Conservation (phyloP, 2,329 filamentous ascomycete genomes). For the Escovopsis sp. region DNA sequence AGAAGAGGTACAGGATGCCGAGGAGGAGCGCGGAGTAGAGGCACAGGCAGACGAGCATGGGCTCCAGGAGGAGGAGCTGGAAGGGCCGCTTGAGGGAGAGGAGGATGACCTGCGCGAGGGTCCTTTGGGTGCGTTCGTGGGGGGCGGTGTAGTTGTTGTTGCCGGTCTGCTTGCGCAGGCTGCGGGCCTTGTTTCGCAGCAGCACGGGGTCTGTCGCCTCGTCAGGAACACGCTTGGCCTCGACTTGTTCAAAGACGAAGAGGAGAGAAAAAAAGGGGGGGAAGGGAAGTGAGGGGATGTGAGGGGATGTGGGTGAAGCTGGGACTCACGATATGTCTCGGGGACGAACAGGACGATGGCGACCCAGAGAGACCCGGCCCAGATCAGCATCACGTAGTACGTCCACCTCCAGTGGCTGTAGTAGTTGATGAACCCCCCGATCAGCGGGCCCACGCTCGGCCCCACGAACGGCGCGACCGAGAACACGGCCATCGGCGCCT, state of each 20-base stretch:
- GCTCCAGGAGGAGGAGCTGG: conserved; percentile 65
- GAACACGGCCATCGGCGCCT: conserved; percentile 73
- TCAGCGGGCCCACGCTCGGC: conserved; percentile 41
- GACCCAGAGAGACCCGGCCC: conserved; percentile 50
- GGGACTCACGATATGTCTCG: conserved; percentile 58
- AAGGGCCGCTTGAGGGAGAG: conserved; percentile 54
- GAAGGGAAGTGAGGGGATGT: too few species aligned
- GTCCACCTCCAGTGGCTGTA: conserved; percentile 65
- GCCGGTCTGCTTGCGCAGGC: conserved; percentile 59
- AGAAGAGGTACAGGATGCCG: conserved; percentile 81
- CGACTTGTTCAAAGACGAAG: not conserved
- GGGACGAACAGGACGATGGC: conserved; percentile 61
- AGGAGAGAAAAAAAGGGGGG: not conserved
- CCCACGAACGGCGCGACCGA: conserved; percentile 51
- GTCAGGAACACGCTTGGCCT: too few species aligned
- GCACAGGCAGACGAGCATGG: conserved; percentile 74
- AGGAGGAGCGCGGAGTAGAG: conserved; percentile 73
- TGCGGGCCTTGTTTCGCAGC: conserved; percentile 55
- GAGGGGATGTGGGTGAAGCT: too few species aligned
- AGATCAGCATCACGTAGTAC: conserved; percentile 75
- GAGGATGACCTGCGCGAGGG: conserved; percentile 46
- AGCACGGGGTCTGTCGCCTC: conserved; percentile 42
- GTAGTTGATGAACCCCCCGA: conserved; percentile 74
- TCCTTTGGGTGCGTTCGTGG: conserved; percentile 57
- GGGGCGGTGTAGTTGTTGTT: conserved; percentile 63